phyloP scores from a whole-genome alignment of 1,284 basidiomycete genomes.

The Ustilago shanxiensis region DNA sequence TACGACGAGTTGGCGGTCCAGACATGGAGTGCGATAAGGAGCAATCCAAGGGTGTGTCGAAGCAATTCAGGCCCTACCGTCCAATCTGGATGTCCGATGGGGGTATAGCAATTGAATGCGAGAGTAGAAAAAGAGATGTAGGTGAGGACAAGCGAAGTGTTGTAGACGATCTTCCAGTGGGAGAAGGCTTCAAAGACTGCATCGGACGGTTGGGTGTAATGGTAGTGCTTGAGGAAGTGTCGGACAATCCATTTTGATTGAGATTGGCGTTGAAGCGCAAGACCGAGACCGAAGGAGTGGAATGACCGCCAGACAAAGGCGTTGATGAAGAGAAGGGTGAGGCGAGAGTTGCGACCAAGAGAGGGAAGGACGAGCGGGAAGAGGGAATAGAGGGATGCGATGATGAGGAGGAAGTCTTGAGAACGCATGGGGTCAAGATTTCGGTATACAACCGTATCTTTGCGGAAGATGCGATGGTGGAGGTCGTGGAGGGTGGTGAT shows the following conservation, averaged over 20 bases:
- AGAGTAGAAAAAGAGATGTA: conserved; percentile 73
- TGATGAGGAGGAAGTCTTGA: conserved; percentile 78
- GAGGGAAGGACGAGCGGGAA: conserved; percentile 68
- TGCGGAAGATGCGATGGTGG: conserved; percentile 87
- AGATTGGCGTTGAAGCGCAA: conserved; percentile 85
- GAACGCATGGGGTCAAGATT: conserved; percentile 86
- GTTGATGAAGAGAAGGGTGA: conserved; percentile 82
- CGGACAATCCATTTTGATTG: conserved; percentile 88
- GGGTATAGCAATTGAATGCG: conserved; percentile 61
- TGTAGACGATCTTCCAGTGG: conserved; percentile 95
- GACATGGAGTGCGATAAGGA: conserved; percentile 86
- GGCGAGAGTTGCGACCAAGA: conserved; percentile 60
- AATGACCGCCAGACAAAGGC: conserved; percentile 87
- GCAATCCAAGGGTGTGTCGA: conserved; percentile 74
- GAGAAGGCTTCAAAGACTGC: conserved; percentile 86
- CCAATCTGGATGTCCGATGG: conserved; percentile 75
- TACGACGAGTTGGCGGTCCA: conserved; percentile 92
- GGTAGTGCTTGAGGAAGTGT: conserved; percentile 86
- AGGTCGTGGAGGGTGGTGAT: conserved; percentile 82
- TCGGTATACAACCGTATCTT: conserved; percentile 83
- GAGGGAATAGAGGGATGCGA: conserved; percentile 76
- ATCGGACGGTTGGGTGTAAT: conserved; percentile 54
- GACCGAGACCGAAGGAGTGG: conserved; percentile 89
- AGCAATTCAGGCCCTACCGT: conserved; percentile 88
- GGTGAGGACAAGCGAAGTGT: conserved; percentile 92